phyloP scores from a whole-genome alignment of 306 rosid species.

The Quercus cerris region DNA sequence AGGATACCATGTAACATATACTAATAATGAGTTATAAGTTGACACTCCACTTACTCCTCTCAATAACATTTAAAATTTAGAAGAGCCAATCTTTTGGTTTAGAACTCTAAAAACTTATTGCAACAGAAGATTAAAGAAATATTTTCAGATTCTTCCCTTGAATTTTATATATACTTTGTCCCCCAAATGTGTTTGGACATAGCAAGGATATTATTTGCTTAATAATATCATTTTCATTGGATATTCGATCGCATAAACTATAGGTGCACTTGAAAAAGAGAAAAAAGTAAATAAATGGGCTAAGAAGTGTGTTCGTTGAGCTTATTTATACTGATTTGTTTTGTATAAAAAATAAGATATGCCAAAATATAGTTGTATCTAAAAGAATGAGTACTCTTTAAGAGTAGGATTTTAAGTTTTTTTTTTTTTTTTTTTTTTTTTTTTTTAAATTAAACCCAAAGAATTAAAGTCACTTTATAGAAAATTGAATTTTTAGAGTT shows the following conservation, averaged over 20 bases:
- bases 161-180: conserved; percentile 16
- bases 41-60: neutral
- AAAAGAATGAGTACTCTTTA: too few relatives aligned
- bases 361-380: too few relatives aligned
- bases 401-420: too few relatives aligned
- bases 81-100: neutral
- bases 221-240: neutral
- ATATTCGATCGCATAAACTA: neutral
- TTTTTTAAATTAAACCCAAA: too few relatives aligned
- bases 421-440: too few relatives aligned
- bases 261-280: neutral
- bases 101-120: neutral
- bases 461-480: too few relatives aligned
- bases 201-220: neutral
- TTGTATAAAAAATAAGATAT: too few relatives aligned
- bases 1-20: neutral
- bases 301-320: too few relatives aligned
- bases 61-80: neutral
- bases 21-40: neutral
- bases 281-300: too few relatives aligned
- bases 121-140: neutral
- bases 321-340: too few relatives aligned
- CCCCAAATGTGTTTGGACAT: conserved; percentile 20
- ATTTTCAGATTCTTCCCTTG: conserved; percentile 4
- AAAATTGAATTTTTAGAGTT: too few relatives aligned